These are phyloP conservation scores for Cajanus cajan DNA, from an alignment of 306 rosid genomes.

Conservation along the genomic window DNA sequence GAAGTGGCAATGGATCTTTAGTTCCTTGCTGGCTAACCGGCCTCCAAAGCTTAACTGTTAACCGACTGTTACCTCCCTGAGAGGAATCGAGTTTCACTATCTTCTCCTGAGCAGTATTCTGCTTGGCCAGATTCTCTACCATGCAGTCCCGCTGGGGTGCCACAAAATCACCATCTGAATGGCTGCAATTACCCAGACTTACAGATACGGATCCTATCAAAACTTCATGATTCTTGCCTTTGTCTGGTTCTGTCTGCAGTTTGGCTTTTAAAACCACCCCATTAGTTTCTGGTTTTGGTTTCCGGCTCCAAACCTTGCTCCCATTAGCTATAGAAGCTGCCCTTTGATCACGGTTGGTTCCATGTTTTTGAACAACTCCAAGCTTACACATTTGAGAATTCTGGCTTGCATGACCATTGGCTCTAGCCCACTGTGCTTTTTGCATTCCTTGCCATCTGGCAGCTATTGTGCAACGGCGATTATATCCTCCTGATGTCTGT, in stretches of 20 bases:
- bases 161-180: constrained; percentile 39
- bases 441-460: constrained; percentile 53
- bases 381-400: constrained; percentile 56
- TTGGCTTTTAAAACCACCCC: constrained; percentile 45
- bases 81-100: constrained; percentile 48
- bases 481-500: constrained; percentile 40
- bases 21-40: constrained; percentile 61
- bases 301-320: constrained; percentile 77
- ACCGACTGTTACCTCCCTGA: constrained; percentile 44
- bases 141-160: constrained; percentile 37
- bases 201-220: constrained; percentile 89
- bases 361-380: constrained; percentile 56
- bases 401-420: constrained; percentile 48
- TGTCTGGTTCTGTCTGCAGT: constrained; percentile 50
- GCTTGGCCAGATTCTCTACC: constrained; percentile 46
- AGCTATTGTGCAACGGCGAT: constrained; percentile 31
- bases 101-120: constrained; percentile 50
- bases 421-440: constrained; percentile 53
- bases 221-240: constrained; percentile 63
- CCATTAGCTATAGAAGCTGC: constrained; percentile 41
- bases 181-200: constrained; percentile 57
- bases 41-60: constrained; percentile 70
- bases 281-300: constrained; percentile 60
- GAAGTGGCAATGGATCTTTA: constrained; percentile 44
- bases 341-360: constrained; percentile 51